A percentile compares a stretch with the other conserved stretches of the same genome.
Evolutionary conservation across 2,329 filamentous ascomycete genomes (phyloP).

Genomic region (Colletotrichum chrysophilum): DNA sequence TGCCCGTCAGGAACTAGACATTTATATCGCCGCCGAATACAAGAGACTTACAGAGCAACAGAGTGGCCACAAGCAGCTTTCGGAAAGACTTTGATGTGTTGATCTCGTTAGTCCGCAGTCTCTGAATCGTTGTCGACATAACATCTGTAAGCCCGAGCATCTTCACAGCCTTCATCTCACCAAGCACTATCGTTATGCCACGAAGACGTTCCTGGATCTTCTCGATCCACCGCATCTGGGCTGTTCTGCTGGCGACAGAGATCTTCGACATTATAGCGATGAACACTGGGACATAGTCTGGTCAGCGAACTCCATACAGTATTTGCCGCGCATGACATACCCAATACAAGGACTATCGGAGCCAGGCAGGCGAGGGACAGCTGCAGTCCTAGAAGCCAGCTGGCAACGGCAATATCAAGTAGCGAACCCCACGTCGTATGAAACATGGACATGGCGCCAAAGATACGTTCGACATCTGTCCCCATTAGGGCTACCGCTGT

Average conservation of each 20-base stretch:
- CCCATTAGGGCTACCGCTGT: conserved; percentile 37
- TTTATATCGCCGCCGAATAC: no score
- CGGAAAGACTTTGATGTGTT: conserved; percentile 31
- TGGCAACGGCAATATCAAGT: conserved; percentile 31
- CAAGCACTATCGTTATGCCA: conserved; percentile 42
- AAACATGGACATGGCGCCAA: conserved; percentile 22
- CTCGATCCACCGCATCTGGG: conserved; percentile 43
- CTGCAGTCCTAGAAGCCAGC: conserved; percentile 33
- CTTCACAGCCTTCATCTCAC: conserved; percentile 51
- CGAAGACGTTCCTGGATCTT: conserved; percentile 47
- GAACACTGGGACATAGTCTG: conserved; percentile 16
- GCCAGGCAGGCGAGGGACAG: conserved; percentile 29
- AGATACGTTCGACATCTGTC: conserved; percentile 36
- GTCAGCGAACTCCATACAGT: not conserved
- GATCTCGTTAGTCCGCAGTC: conserved; percentile 32
- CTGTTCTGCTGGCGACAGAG: conserved; percentile 18
- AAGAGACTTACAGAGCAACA: conserved; percentile 24
- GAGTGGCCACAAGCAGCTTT: conserved; percentile 24
- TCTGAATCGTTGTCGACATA: conserved; percentile 29
- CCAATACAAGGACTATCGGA: conserved; percentile 28
- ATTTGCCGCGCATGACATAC: not conserved
- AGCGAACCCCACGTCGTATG: conserved; percentile 34
- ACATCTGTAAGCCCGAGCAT: conserved; percentile 40
- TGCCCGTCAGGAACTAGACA: no score
- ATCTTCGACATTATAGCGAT: conserved; percentile 23